Conservation (phyloP, 2,329 filamentous ascomycete species). For the Colletotrichum tabaci region DNA sequence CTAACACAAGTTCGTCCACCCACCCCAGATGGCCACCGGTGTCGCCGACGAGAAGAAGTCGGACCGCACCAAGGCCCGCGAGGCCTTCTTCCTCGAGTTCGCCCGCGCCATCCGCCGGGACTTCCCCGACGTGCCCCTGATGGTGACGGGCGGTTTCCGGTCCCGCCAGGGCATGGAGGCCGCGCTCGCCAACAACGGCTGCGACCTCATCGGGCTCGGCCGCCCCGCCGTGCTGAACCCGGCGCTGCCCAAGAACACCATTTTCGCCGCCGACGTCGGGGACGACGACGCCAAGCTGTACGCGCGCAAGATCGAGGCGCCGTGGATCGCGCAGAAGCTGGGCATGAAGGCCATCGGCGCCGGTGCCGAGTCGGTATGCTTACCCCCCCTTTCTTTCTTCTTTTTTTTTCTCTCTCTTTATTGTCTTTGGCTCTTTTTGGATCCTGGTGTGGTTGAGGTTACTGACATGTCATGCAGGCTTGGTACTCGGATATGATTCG, state of each 20-base stretch:
- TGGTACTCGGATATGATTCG: conserved; percentile 35
- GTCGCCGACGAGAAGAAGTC: conserved; percentile 48
- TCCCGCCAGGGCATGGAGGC: conserved; percentile 59
- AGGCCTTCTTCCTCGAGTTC: conserved; percentile 80
- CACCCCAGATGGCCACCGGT: conserved; percentile 18
- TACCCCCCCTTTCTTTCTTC: no score
- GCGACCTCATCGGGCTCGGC: conserved; percentile 59
- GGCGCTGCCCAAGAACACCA: conserved; percentile 51
- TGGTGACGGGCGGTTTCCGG: conserved; percentile 76
- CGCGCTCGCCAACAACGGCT: conserved; percentile 55
- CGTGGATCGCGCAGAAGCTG: conserved; percentile 46
- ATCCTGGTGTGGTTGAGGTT: no score
- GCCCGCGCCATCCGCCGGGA: conserved; percentile 64
- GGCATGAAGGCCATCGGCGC: conserved; percentile 44
- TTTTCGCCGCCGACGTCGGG: conserved; percentile 53
- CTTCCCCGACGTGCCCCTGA: conserved; percentile 62
- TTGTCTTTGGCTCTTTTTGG: no score
- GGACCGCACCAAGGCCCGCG: conserved; percentile 66
- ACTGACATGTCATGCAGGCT: background rate
- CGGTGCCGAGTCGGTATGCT: conserved; percentile 45
- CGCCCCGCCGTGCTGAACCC: conserved; percentile 58
- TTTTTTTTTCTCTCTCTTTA: no score
- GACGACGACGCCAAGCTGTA: conserved; percentile 53
- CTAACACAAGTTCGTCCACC: background rate
- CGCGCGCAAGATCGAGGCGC: conserved; percentile 45